Evolutionary conservation across 176 grass and related monocot genomes (phyloP), one percentile per base, ranked within the genome.

Genomic region (Carex pumila): DNA sequence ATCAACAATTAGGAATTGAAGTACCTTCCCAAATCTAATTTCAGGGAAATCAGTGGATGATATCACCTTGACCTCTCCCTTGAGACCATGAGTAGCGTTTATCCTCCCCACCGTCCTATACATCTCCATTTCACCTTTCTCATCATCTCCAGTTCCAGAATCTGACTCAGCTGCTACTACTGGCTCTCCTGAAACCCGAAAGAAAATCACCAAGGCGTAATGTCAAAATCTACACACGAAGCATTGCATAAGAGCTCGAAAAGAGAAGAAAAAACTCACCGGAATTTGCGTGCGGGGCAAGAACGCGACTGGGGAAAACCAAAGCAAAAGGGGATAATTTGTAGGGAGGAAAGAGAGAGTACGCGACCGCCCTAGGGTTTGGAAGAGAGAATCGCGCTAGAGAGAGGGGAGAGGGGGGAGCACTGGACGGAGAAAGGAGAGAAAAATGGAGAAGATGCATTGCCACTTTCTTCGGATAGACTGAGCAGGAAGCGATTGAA

Each of bases 1-100:
- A 64, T 52, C 8, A 9, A 30, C 85, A 32, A 53, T 5, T 49
- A 63, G 29, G 12, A 22, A 79, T 34, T 61, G 7, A 4, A 22
- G 30, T 90, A 95, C 93, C 93, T 84, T 88, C 79, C 82, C 90
- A 31, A 95, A 93, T 86, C 96, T 87, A 77, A 95, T 86, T 67
- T 95, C 86, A 56, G 96, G 96, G 32, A 98, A 98, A 81, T 93
- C 93, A 31, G 96, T 98, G 79, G 86, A 85, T 14, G 96, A 84
- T 37, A 85, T 47, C 69, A 98, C 93, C 58, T 89, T 91, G 59
- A 98, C 89, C 71, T 98, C 96, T n/a, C 96, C 96, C 17, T 86
- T 88, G 61, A 95, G 77, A 61, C 96, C 96, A 81, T 93, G 96
- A 50, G 81, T 68, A 79, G 87, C 86, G 57, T 79, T 89, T 70